These are phyloP conservation scores for Cyamopsis tetragonoloba DNA, from an alignment of 306 rosid species.

Conservation along the genomic window DNA sequence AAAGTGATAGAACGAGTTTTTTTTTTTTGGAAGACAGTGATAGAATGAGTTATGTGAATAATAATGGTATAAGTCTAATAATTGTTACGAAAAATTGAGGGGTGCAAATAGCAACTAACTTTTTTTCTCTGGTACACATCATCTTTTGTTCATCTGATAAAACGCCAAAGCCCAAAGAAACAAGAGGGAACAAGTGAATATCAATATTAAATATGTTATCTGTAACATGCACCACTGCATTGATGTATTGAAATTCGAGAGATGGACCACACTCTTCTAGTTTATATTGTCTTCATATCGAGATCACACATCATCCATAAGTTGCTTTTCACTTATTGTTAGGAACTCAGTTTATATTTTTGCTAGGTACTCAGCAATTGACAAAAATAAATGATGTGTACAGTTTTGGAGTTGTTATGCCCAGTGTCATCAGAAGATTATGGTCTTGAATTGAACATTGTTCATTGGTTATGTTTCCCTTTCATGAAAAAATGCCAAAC, in stretches of 20 bases:
- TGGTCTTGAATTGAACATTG: slow-evolving; percentile 72
- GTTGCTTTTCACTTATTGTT: neutral
- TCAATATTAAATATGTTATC: no score
- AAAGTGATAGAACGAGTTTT: no score
- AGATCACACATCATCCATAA: slow-evolving; percentile 11
- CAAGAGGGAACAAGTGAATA: neutral
- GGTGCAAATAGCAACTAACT: no score
- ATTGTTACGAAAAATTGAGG: no score
- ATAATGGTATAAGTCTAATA: no score
- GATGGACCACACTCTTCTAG: slow-evolving; percentile 4
- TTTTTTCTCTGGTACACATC: no score
- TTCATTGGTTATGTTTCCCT: slow-evolving; percentile 66
- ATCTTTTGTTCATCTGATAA: no score
- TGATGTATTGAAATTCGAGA: slow-evolving; percentile 10
- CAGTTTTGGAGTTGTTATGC: slow-evolving; percentile 84
- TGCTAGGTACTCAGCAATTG: slow-evolving; percentile 79
- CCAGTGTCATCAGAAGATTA: slow-evolving; percentile 68
- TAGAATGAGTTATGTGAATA: no score
- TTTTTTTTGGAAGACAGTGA: no score
- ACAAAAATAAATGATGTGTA: slow-evolving; percentile 88
- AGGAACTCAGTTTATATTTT: neutral
- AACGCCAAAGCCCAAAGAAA: no score
- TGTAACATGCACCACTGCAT: neutral
- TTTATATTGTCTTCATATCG: neutral
- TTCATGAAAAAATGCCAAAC: slow-evolving; percentile 2